Evolutionary conservation across 768 basidiomycete genomes (phyloP).

Genomic region (Obba rivulosa): DNA sequence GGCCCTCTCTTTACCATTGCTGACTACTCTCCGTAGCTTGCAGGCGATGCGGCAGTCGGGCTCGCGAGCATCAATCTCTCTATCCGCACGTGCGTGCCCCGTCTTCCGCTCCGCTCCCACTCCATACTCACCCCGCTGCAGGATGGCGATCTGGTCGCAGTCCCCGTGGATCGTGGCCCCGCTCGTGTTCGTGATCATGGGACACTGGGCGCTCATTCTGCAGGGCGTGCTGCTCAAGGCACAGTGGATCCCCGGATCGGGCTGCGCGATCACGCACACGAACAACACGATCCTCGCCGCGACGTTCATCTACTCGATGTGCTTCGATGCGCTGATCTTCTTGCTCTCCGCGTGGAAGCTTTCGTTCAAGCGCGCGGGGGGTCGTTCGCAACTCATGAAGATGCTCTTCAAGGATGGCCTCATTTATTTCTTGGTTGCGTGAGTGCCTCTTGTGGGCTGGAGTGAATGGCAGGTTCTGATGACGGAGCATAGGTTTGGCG

Average conservation of each 20-base stretch:
- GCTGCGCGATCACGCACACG: conserved; percentile 54
- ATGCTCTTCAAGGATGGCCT: conserved; percentile 71
- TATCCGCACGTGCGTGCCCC: conserved; percentile 34
- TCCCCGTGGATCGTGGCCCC: conserved; percentile 45
- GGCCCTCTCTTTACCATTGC: not conserved
- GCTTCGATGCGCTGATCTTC: conserved; percentile 61
- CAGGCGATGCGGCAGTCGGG: conserved; percentile 39
- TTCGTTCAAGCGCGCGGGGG: conserved; percentile 18
- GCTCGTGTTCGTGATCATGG: conserved; percentile 52
- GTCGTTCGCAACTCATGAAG: conserved; percentile 43
- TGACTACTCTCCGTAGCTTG: conserved; percentile 23
- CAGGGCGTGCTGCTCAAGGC: conserved; percentile 65
- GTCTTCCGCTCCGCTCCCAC: not conserved
- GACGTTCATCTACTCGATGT: conserved; percentile 75
- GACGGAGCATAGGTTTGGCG: conserved; percentile 30
- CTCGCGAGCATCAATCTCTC: conserved; percentile 44
- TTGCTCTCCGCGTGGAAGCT: conserved; percentile 58
- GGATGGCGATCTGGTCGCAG: conserved; percentile 64
- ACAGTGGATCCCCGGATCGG: conserved; percentile 42
- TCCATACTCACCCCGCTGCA: conserved; percentile 8
- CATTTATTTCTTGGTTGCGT: conserved; percentile 75
- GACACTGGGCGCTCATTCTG: conserved; percentile 67
- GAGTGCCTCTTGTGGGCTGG: conserved; percentile 18
- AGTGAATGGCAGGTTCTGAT: not conserved
- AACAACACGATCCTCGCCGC: conserved; percentile 61